These are phyloP conservation scores for Teunomyces panamensis DNA, from an alignment of 805 yeast species.

Conservation along the genomic window DNA sequence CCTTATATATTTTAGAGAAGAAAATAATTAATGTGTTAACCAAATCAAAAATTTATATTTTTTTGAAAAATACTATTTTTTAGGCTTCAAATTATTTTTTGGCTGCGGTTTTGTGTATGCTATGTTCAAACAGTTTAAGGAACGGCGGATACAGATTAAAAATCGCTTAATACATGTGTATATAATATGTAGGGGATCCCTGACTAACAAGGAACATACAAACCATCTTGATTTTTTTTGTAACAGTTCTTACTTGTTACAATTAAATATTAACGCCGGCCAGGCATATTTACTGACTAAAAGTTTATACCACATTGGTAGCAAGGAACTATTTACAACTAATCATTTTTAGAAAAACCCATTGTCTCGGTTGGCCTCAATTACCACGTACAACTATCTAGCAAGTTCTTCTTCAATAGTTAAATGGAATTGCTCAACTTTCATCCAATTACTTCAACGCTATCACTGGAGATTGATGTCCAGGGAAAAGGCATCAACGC, in stretches of 20 bases:
- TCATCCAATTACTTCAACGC: neutral
- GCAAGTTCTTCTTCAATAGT: constrained; percentile 1
- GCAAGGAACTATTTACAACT: neutral
- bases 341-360: neutral
- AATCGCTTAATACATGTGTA: neutral
- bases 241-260: neutral
- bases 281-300: neutral
- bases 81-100: constrained; percentile 1
- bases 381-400: neutral
- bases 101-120: neutral
- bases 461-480: neutral
- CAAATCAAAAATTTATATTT: neutral
- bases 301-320: neutral
- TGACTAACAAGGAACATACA: neutral
- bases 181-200: constrained; percentile 2
- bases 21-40: neutral
- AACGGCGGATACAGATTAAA: constrained; percentile 3
- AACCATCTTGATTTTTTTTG: neutral
- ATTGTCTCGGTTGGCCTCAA: neutral
- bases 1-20: constrained; percentile 1
- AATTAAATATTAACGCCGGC: neutral
- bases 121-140: constrained; percentile 1
- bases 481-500: neutral
- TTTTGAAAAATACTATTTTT: neutral
- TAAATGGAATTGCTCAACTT: constrained; percentile 3